These are phyloP conservation scores for Colletotrichum gloeosporioides DNA, from an alignment of 2,329 filamentous ascomycete species.

Conservation along the genomic window DNA sequence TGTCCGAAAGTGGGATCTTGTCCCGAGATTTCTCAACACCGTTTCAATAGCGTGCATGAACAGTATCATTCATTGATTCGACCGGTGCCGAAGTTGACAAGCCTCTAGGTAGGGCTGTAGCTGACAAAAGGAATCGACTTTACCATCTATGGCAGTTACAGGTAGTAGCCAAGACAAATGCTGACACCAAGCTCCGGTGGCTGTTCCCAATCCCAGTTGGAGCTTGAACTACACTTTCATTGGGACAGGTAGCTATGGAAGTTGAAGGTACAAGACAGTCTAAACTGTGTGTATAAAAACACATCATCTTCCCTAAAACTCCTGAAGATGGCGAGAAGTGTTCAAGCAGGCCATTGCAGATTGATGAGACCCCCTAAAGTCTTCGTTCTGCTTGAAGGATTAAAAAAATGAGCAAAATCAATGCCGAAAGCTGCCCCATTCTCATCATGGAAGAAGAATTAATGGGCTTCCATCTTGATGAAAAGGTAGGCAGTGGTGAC, in stretches of 20 bases:
- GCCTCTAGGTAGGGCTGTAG: too few relatives aligned
- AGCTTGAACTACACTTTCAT: not conserved
- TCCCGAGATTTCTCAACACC: too few relatives aligned
- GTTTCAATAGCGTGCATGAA: too few relatives aligned
- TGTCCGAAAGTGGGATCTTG: too few relatives aligned
- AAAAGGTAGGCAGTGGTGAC: not conserved
- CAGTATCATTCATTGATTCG: too few relatives aligned
- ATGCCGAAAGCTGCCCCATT: not conserved
- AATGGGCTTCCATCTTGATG: not conserved
- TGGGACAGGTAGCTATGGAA: not conserved
- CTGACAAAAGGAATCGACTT: too few relatives aligned
- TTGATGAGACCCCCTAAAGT: not conserved
- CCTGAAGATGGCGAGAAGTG: not conserved
- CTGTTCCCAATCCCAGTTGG: not conserved
- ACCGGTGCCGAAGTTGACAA: too few relatives aligned
- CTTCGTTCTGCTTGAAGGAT: not conserved
- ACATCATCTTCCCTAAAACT: not conserved
- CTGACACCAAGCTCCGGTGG: too few relatives aligned
- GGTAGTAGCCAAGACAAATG: too few relatives aligned
- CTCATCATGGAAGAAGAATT: not conserved
- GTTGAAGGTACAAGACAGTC: not conserved
- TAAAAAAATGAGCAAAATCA: accelerated
- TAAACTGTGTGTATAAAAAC: not conserved
- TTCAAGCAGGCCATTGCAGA: not conserved
- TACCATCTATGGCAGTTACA: too few relatives aligned